phyloP scores from a whole-genome alignment of 139 green algal species.

The Edaphochlamys debaryana region DNA sequence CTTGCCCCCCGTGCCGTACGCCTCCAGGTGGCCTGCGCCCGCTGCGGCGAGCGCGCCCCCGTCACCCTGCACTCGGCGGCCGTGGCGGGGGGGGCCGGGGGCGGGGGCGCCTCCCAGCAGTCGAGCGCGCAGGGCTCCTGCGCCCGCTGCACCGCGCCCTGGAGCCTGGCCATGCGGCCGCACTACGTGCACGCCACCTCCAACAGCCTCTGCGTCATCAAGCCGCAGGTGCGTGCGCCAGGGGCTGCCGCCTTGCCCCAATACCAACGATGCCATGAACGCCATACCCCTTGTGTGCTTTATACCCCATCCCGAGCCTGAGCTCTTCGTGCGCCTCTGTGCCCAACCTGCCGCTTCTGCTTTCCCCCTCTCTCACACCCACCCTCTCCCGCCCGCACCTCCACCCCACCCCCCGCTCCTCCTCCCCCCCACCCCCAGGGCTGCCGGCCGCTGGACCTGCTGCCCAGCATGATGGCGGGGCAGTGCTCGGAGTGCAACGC shows the following conservation, averaged over 20 bases:
- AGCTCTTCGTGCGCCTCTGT: no score
- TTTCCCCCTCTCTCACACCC: no score
- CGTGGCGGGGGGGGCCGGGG: neutral
- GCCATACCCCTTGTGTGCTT: no score
- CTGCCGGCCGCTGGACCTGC: slow-evolving; percentile 52
- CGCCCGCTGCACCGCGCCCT: neutral
- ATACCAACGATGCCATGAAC: no score
- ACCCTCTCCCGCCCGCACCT: neutral
- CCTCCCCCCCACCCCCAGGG: neutral
- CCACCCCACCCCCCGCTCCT: neutral
- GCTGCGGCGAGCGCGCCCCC: slow-evolving; percentile 10
- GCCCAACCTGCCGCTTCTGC: no score
- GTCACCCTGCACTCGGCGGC: neutral
- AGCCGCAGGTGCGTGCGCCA: slow-evolving; percentile 28
- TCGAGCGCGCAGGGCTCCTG: neutral
- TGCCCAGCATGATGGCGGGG: slow-evolving; percentile 39
- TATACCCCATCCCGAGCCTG: no score
- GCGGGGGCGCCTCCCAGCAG: neutral
- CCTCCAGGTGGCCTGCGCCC: slow-evolving; percentile 25
- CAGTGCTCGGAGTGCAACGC: slow-evolving; percentile 54
- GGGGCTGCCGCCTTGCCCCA: no score
- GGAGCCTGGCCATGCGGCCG: slow-evolving; percentile 22
- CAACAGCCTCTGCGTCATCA: slow-evolving; percentile 37
- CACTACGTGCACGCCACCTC: slow-evolving; percentile 28
- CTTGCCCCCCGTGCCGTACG: neutral